Base-by-base conservation (phyloP, 176 grass and related monocot species). In the Saccharum officinarum region DNA sequence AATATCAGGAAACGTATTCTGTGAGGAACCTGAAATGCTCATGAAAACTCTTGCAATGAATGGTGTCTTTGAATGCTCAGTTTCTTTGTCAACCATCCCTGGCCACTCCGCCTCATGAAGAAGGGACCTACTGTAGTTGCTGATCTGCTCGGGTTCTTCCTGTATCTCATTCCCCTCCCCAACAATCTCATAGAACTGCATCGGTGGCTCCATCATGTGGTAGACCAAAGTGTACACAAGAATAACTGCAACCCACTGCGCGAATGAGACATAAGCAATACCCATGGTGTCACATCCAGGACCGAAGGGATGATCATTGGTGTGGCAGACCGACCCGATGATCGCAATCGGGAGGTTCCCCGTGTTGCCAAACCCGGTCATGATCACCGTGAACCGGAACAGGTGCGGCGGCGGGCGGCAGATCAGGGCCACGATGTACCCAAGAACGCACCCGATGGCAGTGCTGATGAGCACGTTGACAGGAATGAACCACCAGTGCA, bases 151-250 rank as follows among this genome's bases (percentile, higher is more conserved):
- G 18, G 50, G 79, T 22, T 83, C 90, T 55, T 84, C 80, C 60
- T 67, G 26, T 76, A 92, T 95, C 83, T 94, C 91, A 69, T 78
- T 85, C 15, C 81, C 93, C 34, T 90, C 93, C 1, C 88, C 80
- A 17, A 98, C 88, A 28, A 98, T 92, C 83, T 98, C 93, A 14
- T 94, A 98, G 64, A 94, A 95, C 73, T 94, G 83, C 93, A 98
- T 94, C 1, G 96, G 91, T 0, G 96, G 96, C 74, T 98, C 96
- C 96, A 98, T 98, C 96, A 98, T 98, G 78, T 98, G 96, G 75
- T 98, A 98, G 3, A 98, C 96, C 47, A 98, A 82, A 46, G 96
- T 98, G 77, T 98, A 98, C 15, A 95, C 96, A 76, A 98, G 92
- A 62, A 98, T 91, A 26, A 98, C 93, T 0, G 96, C 93, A 16